Evolutionary conservation across 768 basidiomycete genomes (phyloP).

Genomic region (Phylloporus scabripes): DNA sequence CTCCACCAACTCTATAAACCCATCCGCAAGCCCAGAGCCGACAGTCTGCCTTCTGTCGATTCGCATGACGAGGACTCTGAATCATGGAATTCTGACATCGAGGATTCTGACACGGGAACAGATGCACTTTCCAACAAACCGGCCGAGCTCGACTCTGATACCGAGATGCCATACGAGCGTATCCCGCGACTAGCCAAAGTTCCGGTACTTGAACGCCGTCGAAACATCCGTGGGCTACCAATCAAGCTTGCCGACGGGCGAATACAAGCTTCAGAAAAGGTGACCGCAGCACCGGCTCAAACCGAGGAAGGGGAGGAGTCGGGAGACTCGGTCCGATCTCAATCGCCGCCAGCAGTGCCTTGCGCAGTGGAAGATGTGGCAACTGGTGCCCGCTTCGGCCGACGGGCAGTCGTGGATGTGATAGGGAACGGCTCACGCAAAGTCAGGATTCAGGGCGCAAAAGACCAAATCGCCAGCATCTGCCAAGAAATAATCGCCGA

Average conservation of each 20-base stretch:
- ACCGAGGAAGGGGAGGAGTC: constrained; percentile 28
- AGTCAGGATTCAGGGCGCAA: constrained; percentile 67
- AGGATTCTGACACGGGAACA: constrained; percentile 27
- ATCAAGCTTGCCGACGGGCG: constrained; percentile 84
- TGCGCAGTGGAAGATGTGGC: constrained; percentile 60
- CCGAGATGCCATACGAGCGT: constrained; percentile 72
- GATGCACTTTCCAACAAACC: constrained; percentile 2
- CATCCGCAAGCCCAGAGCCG: constrained; percentile 37
- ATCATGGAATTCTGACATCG: constrained; percentile 43
- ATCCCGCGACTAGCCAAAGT: constrained; percentile 47
- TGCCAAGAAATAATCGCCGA: constrained; percentile 94
- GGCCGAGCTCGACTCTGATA: constrained; percentile 41
- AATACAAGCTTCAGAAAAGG: constrained; percentile 53
- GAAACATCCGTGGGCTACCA: constrained; percentile 61
- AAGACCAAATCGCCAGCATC: constrained; percentile 89
- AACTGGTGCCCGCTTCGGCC: constrained; percentile 85
- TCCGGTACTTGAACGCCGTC: constrained; percentile 43
- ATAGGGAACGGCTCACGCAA: constrained; percentile 61
- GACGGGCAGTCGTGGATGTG: constrained; percentile 69
- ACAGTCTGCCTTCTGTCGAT: constrained; percentile 65
- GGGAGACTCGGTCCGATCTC: constrained; percentile 33
- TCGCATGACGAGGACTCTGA: constrained; percentile 60
- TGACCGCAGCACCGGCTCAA: constrained; percentile 16
- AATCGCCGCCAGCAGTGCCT: constrained; percentile 22
- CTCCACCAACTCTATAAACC: constrained; percentile 65